Base-by-base conservation (phyloP, 1,139 yeast genomes). In the Saccharomycopsis crataegensis region DNA sequence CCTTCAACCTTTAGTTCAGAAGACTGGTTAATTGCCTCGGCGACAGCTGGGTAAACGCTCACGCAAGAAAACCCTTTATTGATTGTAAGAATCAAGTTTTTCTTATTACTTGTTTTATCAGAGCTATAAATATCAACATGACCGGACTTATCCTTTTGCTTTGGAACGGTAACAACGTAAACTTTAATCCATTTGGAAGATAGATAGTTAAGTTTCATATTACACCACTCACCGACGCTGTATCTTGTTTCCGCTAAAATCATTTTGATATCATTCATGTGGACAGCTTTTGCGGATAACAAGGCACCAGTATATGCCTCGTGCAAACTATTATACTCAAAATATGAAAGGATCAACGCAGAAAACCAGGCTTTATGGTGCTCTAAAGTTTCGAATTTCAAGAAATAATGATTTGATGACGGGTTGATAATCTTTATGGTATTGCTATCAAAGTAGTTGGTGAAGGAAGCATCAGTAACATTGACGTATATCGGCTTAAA, bases 251-350 rank as follows among this genome's bases (percentile, higher is more conserved):
- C 96, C 1, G 95, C 84, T 57, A 93, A 73, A 43, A 93, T 76
- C 8, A 94, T 86, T 56, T 88, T 78, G 58, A 93, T 90, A 65
- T 94, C 98, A 52, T 93, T 84, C 59, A 93, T 73, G 58, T 87
- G 72, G 6, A 95, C 78, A 17, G 98, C 99, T 65, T 95, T 77
- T 31, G 96, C 88, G 11, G 95, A 84, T 52, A 93, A 73, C 56
- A 93, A 73, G 0, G 97, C 96, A 6, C 96, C 99, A 0, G 99
- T 90, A 66, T 93, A 93, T 0, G 97, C 96, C 66, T 89, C 96
- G 69, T 93, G 98, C 56, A 93, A 74, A 28, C 89, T 73, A 33
- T 82, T 79, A 67, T 84, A 83, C 70, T 93, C 99, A 66, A 78
- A 90, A 53, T 81, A 78, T 28, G 96, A 76, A 59, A 93, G 73